Base-by-base conservation (phyloP, 176 grass and related monocot species). In the Elymus sibiricus region DNA sequence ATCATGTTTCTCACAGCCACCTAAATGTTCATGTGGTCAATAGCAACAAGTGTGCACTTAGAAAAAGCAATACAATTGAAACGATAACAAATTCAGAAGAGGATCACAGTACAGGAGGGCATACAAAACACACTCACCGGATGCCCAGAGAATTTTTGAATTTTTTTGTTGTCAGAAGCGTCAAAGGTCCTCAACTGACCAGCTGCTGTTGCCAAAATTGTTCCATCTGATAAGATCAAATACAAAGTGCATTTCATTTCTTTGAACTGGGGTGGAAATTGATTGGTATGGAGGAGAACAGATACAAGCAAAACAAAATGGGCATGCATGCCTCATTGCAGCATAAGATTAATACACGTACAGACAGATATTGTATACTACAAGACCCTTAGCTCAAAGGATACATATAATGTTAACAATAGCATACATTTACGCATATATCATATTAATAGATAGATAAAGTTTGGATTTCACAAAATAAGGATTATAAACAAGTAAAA, bases 81-180 rank as follows among this genome's bases (percentile, higher is more conserved):
- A 69, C 3, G 9, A 1, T 49, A 47, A 76, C 26, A 76, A 40
- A 35, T 21, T 62, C 43, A 60, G 19, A 87, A 84, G 34, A 60
- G 53, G 69, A 87, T 63, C 9, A 35, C 2, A 21, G 4, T 65
- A 75, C 21, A 77, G 61, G 65, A 85, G 56, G 40, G 46, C 35
- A 74, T 31, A 32, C 32, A 75, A 80, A 63, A 51, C 15, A 46
- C 14, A 89, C 92, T 78, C 67, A 99, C 97, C 19, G 92, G 92
- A 88, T 99, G 97, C 32, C 97, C 97, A 78, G 92, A 91, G 77
- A 96, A 94, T 70, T 99, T 96, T 83, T 96, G 77, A 68, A 99
- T 89, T 78, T 96, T 99, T 84, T 96, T 99, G 79, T 94, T 88
- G 81, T 92, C 70, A 22, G 86, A 94, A 89, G 86, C 87, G 88